Evolutionary conservation across 352 stramenopile genomes (phyloP), one percentile per base, ranked within the genome.

Genomic region (Phytophthora gonapodyides): DNA sequence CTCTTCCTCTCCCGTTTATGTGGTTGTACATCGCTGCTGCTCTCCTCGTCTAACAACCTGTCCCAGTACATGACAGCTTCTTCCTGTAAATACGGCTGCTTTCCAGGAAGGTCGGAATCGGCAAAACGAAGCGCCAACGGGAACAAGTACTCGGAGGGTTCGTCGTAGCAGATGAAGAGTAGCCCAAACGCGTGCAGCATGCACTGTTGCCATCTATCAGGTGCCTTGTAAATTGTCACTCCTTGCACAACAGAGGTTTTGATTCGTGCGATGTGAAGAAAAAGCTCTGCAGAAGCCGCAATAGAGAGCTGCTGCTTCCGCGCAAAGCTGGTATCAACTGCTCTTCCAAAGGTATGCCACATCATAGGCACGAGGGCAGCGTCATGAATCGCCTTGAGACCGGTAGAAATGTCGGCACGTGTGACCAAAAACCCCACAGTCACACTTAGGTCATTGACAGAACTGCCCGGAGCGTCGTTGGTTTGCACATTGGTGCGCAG

Each of bases 181-280:
- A 64, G 40, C 1, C 57, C 30, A 15, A 64, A 45, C 11, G 38
- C 46, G 19, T 51, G 56, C 2, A 48, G 40, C 11, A 51, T 41
- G 12, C 57, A 54, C 33, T 64, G 44, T 41, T 57, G 46, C 38
- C 37, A 57, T 17, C 46, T 37, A 11, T 51, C 16, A 7, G 40
- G 24, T 1, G 57, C n/a, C 47, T 57, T 64, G 46, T 35, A 64
- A 8, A 57, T 53, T 10, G 40, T 53, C 9, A 53, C n/a, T 1
- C 47, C 47, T 10, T 64, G 57, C 7, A 64, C 40, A 8, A 64
- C 57, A 11, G 40, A 64, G 8, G 35, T 64, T 7, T 64, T 45
- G 3, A 64, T 51, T 4, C 38, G 13, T 4, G 47, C 47, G 3
- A 24, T 24, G 21, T 24, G 21, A 3, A 24, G 21, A 24, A 24